These are phyloP conservation scores for Termitomyces sp. DNA, from an alignment of 768 basidiomycete species.

Conservation along the genomic window DNA sequence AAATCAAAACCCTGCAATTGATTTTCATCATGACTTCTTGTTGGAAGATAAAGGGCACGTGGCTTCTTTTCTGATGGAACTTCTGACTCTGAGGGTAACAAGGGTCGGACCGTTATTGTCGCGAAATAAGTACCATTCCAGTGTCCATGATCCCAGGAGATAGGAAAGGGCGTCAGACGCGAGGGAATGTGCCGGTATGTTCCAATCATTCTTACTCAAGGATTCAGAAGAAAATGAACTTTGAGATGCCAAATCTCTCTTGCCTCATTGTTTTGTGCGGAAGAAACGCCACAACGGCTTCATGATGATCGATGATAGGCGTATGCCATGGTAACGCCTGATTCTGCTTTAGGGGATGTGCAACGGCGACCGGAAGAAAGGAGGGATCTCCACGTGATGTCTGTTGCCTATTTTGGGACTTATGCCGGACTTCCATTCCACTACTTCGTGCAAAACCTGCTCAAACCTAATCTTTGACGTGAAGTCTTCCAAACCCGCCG, in stretches of 20 bases:
- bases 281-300: conserved; percentile 4
- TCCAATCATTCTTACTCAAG: not conserved
- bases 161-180: conserved; percentile 5
- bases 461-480: not conserved
- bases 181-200: not conserved
- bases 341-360: not conserved
- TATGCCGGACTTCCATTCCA: not conserved
- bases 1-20: not conserved
- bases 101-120: conserved; percentile 6
- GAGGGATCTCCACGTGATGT: not conserved
- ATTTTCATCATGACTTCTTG: not conserved
- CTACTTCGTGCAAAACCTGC: not conserved
- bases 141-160: not conserved
- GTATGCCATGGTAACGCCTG: not conserved
- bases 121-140: not conserved
- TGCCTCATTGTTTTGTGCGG: not conserved
- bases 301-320: not conserved
- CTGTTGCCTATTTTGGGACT: not conserved
- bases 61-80: conserved; percentile 12
- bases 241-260: not conserved
- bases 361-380: not conserved
- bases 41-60: not conserved
- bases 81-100: not conserved
- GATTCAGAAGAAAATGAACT: not conserved
- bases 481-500: not conserved